Evolutionary conservation across 257 asterid species (phyloP).

Genomic region (Linaria vulgaris): DNA sequence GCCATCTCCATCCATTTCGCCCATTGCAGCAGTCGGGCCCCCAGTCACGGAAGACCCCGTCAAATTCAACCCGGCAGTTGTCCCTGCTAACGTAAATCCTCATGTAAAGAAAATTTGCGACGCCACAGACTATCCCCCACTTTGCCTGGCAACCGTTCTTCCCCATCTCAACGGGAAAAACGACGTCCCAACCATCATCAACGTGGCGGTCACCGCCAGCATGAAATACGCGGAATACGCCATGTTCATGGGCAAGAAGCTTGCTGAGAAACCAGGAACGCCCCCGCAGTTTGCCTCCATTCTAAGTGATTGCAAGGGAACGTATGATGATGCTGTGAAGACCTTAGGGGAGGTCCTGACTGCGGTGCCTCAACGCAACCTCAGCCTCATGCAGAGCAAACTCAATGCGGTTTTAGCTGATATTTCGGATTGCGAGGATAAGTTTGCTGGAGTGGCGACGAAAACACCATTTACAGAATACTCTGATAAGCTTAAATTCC

Average conservation of each 20-base stretch:
- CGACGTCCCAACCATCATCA: constrained; percentile 31
- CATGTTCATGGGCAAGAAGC: constrained; percentile 17
- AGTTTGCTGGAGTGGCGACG: constrained; percentile 5
- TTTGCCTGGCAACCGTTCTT: constrained; percentile 33
- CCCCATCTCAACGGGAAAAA: constrained; percentile 32
- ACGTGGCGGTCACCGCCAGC: constrained; percentile 28
- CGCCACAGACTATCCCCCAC: constrained; percentile 38
- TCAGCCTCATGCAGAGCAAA: constrained; percentile 47
- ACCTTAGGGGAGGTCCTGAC: constrained; percentile 34
- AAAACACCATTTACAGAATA: constrained; percentile 26
- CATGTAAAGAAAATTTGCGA: constrained; percentile 31
- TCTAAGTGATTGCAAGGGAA: constrained; percentile 31
- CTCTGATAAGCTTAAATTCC: constrained; percentile 34
- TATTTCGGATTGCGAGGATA: constrained; percentile 50
- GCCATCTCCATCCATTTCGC: constrained; percentile 17
- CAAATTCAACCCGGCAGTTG: constrained; percentile 18
- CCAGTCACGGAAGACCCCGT: constrained; percentile 8
- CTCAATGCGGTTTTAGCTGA: constrained; percentile 51
- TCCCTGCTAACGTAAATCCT: constrained; percentile 22
- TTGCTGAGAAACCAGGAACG: constrained; percentile 19
- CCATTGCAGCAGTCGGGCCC: constrained; percentile 13
- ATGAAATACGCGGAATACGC: constrained; percentile 21
- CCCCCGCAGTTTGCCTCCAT: constrained; percentile 20
- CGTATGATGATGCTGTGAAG: constrained; percentile 25
- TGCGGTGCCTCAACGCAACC: constrained; percentile 32